phyloP scores from a whole-genome alignment of 345 rosid genomes.

The Aquilaria sinensis region DNA sequence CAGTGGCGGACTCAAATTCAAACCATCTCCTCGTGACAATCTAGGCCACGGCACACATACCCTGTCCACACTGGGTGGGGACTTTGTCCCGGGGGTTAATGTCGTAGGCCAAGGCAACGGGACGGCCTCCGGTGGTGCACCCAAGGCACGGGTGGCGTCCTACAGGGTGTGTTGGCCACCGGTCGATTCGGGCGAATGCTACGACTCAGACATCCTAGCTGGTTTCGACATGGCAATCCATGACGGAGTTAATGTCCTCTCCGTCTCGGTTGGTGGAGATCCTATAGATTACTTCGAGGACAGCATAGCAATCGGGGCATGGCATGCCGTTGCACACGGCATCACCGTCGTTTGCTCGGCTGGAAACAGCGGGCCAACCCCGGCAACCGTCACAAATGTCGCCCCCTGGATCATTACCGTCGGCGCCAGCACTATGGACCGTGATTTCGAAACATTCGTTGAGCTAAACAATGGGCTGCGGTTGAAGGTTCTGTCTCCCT shows the following conservation, averaged over 20 bases:
- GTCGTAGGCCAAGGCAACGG: conserved; percentile 25
- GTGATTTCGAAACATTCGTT: conserved; percentile 34
- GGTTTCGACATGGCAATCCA: conserved; percentile 48
- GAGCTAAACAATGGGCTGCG: conserved; percentile 31
- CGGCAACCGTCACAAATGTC: conserved; percentile 32
- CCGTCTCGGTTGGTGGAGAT: conserved; percentile 38
- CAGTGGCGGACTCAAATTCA: too few relatives aligned
- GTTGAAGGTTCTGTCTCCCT: conserved; percentile 14
- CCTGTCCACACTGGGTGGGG: conserved; percentile 38
- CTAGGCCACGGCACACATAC: conserved; percentile 60
- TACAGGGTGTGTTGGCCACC: conserved; percentile 52
- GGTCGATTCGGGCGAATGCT: conserved; percentile 20
- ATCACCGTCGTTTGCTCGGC: conserved; percentile 43
- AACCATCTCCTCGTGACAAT: not conserved
- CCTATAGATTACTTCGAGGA: conserved; percentile 24
- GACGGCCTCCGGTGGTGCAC: conserved; percentile 53
- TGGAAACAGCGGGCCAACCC: conserved; percentile 42
- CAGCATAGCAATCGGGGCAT: conserved; percentile 36
- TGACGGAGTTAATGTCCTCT: conserved; percentile 52
- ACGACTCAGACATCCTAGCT: conserved; percentile 35
- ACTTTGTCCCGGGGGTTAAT: conserved; percentile 31
- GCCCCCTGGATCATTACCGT: conserved; percentile 63
- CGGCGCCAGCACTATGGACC: conserved; percentile 53
- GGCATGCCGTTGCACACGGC: conserved; percentile 43
- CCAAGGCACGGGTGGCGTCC: conserved; percentile 47